A percentile compares a stretch with the other conserved stretches of the same genome.
Conservation (phyloP, 768 basidiomycete genomes). For the Chalciporus pseudorubinellus region DNA sequence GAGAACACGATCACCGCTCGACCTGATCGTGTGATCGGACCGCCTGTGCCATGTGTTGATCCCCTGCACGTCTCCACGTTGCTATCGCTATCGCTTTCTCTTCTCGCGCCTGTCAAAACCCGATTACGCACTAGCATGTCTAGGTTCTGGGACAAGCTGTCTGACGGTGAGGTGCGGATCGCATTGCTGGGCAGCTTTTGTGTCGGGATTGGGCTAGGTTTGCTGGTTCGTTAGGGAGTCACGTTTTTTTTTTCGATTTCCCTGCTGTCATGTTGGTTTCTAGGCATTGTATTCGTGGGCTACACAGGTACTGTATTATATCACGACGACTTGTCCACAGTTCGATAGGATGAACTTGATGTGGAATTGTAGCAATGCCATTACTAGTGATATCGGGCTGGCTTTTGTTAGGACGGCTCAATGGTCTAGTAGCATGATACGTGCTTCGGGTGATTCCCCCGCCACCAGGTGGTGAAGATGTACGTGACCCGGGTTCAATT, state of each 20-base stretch:
- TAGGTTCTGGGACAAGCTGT: slow-evolving; percentile 23
- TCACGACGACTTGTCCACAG: not conserved
- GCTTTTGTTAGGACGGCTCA: slow-evolving; percentile 15
- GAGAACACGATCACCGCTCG: slow-evolving; percentile 33
- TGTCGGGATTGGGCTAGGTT: slow-evolving; percentile 44
- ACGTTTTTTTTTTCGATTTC: not conserved
- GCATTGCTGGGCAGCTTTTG: slow-evolving; percentile 43
- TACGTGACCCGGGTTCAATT: slow-evolving; percentile 39
- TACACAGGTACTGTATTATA: not conserved
- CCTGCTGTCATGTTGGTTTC: not conserved
- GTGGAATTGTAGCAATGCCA: too few species aligned
- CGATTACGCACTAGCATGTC: slow-evolving; percentile 25
- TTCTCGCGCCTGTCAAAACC: slow-evolving; percentile 46
- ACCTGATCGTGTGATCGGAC: slow-evolving; percentile 12
- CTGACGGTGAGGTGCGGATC: slow-evolving; percentile 30
- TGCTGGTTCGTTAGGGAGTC: slow-evolving; percentile 29
- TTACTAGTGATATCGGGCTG: too few species aligned
- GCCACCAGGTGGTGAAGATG: slow-evolving; percentile 31
- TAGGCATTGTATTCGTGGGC: not conserved
- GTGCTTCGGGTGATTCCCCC: slow-evolving; percentile 31
- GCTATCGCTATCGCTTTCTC: slow-evolving; percentile 57
- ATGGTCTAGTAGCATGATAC: slow-evolving; percentile 39
- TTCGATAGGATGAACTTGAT: not conserved
- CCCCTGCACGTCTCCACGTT: slow-evolving; percentile 68
- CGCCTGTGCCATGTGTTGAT: slow-evolving; percentile 44